Base-by-base conservation (phyloP, 345 rosid species). In the Orychophragmus violaceus region DNA sequence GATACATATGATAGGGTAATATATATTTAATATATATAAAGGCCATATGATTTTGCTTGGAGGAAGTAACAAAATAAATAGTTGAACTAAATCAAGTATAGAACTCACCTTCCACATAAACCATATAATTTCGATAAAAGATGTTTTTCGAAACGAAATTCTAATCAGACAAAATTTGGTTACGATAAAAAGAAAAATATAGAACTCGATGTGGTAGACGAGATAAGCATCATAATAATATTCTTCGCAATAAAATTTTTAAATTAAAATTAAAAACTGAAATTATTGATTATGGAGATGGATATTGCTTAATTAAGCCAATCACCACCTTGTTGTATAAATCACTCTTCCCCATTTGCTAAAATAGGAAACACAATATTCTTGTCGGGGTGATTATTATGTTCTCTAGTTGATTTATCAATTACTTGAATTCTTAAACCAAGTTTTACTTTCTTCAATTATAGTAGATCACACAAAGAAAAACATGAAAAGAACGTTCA, bases 301-400 rank as follows among this genome's bases (percentile, higher is more conserved):
- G 2, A 54, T 29, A 33, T 70, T 28, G 44, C 32, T 55, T 55
- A 57, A 72, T 58, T 39, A 64, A 72, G 29, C 22, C 45, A 57
- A 54, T 23, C 19, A 24, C 2, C 55, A 52, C 16, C 54, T 61
- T 52, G 28, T 51, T 64, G 35, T 72, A 56, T 58, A 39, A 37
- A 49, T 72, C 56, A 65, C 71, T 58, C 76, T 65, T 59, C 48
- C 66, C 67, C 66, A 65, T 58, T 49, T 64, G 29, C 71, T 51
- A 37, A 72, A 65, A 22, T 41, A 65, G 36, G 39, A 32, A 48
- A 25, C 8, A 64, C 52, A 37, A 37, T 50, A 50, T 59, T 72
- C 71, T 58, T 65, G 62, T 73, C 67, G 67, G 72, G 27, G 44
- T 56, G 44, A 35, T 64, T 45, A 27, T 56, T 33, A 63, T 56